Conservation (phyloP, 306 rosid genomes). For the Cicer judaicum region DNA sequence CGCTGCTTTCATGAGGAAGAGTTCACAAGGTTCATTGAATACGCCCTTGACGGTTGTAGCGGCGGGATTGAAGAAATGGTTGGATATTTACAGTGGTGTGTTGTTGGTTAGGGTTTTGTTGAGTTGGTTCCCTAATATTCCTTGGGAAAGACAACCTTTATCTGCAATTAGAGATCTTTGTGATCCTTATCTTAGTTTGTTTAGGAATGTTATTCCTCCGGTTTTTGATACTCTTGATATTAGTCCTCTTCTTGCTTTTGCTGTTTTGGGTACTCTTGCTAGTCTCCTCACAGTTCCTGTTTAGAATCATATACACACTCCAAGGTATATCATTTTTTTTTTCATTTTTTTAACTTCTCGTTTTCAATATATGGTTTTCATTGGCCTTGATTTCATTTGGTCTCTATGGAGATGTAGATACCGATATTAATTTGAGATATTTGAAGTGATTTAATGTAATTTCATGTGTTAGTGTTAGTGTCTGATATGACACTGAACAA, state of each 20-base stretch:
- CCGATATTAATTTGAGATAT: neutral
- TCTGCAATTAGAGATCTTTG: slow-evolving; percentile 91
- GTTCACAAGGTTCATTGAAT: slow-evolving; percentile 60
- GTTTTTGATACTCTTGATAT: slow-evolving; percentile 85
- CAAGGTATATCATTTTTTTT: neutral
- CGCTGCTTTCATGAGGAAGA: slow-evolving; percentile 52
- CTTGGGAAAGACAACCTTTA: slow-evolving; percentile 92
- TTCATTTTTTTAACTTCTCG: no score
- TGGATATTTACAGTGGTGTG: slow-evolving; percentile 93
- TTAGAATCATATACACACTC: neutral
- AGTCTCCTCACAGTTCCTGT: slow-evolving; percentile 55
- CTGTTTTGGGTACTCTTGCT: slow-evolving; percentile 80
- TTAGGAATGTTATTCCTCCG: slow-evolving; percentile 86
- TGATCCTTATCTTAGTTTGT: slow-evolving; percentile 85
- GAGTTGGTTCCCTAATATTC: slow-evolving; percentile 97
- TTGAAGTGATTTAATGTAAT: neutral
- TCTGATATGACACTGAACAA: no score
- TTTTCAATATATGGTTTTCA: neutral
- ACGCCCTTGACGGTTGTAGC: slow-evolving; percentile 97
- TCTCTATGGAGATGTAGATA: neutral
- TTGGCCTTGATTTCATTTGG: neutral
- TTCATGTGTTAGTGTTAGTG: neutral
- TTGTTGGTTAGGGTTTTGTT: slow-evolving; percentile 94
- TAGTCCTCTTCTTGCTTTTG: slow-evolving; percentile 91
- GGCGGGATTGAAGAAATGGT: slow-evolving; percentile 88